Evolutionary conservation across 495 filamentous ascomycete genomes (phyloP).

Genomic region (Gamarada debralockiae): DNA sequence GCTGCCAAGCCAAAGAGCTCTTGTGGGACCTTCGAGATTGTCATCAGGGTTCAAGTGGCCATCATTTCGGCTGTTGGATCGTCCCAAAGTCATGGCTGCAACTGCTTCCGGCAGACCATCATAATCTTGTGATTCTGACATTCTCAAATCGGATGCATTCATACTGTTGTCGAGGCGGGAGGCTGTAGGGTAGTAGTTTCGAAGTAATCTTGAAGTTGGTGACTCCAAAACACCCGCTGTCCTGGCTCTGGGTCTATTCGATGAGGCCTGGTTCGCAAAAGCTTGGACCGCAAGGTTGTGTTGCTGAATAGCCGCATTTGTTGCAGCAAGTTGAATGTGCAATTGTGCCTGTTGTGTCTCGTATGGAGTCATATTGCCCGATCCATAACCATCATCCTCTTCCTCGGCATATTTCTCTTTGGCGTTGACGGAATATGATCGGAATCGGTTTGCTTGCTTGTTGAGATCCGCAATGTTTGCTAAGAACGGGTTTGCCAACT

Average conservation of each 20-base stretch:
- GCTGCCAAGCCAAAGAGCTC: conserved; percentile 94
- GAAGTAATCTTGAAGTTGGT: conserved; percentile 67
- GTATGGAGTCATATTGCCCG: conserved; percentile 68
- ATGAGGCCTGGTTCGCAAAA: conserved; percentile 77
- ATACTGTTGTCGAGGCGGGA: conserved; percentile 84
- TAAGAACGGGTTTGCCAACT: conserved; percentile 70
- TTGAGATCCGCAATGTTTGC: conserved; percentile 71
- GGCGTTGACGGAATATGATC: conserved; percentile 97
- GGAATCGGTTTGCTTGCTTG: conserved; percentile 80
- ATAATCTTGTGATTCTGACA: conserved; percentile 70
- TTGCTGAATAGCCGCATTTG: conserved; percentile 85
- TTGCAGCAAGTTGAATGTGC: conserved; percentile 62
- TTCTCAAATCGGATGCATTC: conserved; percentile 70
- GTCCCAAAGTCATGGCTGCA: conserved; percentile 70
- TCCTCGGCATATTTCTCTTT: conserved; percentile 96
- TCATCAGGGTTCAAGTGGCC: conserved; percentile 61
- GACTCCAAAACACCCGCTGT: conserved; percentile 89
- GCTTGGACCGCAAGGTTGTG: conserved; percentile 94
- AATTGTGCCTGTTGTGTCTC: conserved; percentile 64
- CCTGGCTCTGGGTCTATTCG: conserved; percentile 75
- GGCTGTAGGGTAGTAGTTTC: conserved; percentile 73
- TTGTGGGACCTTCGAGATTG: conserved; percentile 83
- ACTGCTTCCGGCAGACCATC: conserved; percentile 71
- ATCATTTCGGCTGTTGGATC: conserved; percentile 54
- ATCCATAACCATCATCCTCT: conserved; percentile 83